A percentile compares a stretch with the other conserved stretches of the same genome.
Conservation (phyloP, 495 filamentous ascomycete genomes). For the Talaromyces wortmannii region DNA sequence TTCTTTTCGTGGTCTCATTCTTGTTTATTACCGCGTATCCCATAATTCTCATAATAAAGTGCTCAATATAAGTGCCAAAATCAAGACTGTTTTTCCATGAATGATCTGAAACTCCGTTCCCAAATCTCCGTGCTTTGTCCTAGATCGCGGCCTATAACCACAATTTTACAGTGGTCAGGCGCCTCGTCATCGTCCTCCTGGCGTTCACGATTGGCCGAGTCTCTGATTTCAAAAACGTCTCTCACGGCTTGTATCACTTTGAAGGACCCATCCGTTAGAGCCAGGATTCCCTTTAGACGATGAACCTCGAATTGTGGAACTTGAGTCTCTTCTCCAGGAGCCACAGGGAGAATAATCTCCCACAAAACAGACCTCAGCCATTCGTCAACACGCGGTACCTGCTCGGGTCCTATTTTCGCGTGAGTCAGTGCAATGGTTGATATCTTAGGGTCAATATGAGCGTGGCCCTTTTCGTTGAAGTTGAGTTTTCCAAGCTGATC, state of each 20-base stretch:
- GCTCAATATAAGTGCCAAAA: background rate
- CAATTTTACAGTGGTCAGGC: conserved; percentile 56
- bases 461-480: conserved; percentile 59
- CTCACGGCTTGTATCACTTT: conserved; percentile 87
- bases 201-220: conserved; percentile 35
- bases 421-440: conserved; percentile 70
- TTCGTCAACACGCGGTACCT: conserved; percentile 58
- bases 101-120: conserved; percentile 27
- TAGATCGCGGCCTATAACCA: conserved; percentile 70
- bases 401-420: conserved; percentile 42
- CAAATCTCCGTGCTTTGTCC: conserved; percentile 20
- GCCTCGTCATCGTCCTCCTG: conserved; percentile 11
- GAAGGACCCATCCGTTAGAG: conserved; percentile 49
- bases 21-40: too few species aligned
- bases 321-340: background rate
- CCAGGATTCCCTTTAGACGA: conserved; percentile 73
- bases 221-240: conserved; percentile 87
- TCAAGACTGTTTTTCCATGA: background rate
- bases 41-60: background rate
- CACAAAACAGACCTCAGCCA: conserved; percentile 85
- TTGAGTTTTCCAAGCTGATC: conserved; percentile 68
- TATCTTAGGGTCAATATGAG: conserved; percentile 83
- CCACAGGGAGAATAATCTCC: conserved; percentile 37
- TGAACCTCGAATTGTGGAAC: conserved; percentile 63
- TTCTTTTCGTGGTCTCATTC: background rate